A percentile compares a stretch with the other conserved stretches of the same genome.
Conservation (phyloP, 768 basidiomycete species). For the Termitomyces sp. region DNA sequence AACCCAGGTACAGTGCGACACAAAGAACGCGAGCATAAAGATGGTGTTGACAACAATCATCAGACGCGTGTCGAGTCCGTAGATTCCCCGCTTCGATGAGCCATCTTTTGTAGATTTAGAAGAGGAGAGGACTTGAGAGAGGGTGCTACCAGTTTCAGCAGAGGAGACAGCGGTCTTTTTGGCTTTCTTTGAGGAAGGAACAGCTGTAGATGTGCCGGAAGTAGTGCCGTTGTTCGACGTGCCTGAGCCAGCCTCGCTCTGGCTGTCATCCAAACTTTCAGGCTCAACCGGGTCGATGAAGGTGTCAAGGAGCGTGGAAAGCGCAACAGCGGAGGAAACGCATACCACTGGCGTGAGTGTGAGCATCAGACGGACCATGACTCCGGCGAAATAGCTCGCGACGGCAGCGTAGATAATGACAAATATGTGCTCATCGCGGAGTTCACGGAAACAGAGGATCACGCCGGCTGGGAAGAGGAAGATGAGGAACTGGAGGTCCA, state of each 20-base stretch:
- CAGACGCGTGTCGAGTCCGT: constrained; percentile 79
- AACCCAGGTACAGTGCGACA: constrained; percentile 95
- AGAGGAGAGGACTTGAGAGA: constrained; percentile 35
- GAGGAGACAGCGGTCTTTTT: constrained; percentile 45
- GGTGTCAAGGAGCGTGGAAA: constrained; percentile 82
- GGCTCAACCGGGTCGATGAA: constrained; percentile 87
- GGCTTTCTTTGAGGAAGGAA: constrained; percentile 47
- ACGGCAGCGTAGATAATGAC: constrained; percentile 97
- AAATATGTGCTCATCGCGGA: constrained; percentile 96
- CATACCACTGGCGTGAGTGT: constrained; percentile 97
- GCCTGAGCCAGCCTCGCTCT: constrained; percentile 13
- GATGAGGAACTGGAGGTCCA: constrained; percentile 97
- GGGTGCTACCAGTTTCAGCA: constrained; percentile 21
- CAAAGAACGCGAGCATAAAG: constrained; percentile 82
- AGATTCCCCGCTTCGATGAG: constrained; percentile 58
- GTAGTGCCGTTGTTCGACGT: constrained; percentile 7
- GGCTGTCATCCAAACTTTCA: constrained; percentile 24
- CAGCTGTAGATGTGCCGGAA: constrained; percentile 20
- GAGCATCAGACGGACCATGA: constrained; percentile 99
- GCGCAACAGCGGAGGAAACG: constrained; percentile 84
- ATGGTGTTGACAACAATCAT: constrained; percentile 69
- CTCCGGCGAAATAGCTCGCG: constrained; percentile 97
- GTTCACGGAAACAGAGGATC: constrained; percentile 85
- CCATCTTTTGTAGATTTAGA: constrained; percentile 26
- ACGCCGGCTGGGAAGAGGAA: constrained; percentile 98